These are phyloP conservation scores for Alternaria triticimaculans DNA, from an alignment of 2,329 filamentous ascomycete genomes.

Conservation along the genomic window DNA sequence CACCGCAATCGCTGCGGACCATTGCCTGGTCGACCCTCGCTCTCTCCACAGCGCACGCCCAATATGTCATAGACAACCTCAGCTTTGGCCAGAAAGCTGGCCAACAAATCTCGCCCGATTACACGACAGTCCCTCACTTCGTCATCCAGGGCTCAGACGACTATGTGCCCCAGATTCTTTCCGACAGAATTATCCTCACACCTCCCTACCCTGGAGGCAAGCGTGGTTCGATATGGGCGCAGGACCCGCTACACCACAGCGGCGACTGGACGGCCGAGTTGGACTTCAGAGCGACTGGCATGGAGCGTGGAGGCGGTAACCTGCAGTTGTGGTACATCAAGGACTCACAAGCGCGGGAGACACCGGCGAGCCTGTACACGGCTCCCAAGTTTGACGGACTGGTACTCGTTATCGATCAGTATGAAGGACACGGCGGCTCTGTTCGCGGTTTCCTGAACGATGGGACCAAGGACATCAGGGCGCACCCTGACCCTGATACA, in stretches of 20 bases:
- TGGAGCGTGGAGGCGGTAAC: slow-evolving; percentile 85
- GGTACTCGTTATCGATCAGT: slow-evolving; percentile 82
- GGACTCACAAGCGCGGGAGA: slow-evolving; percentile 69
- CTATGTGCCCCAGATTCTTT: slow-evolving; percentile 68
- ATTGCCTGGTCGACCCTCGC: slow-evolving; percentile 52
- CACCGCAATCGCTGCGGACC: slow-evolving; percentile 49
- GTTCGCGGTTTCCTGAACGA: slow-evolving; percentile 95
- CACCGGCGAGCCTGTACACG: slow-evolving; percentile 81
- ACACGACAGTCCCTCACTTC: slow-evolving; percentile 64
- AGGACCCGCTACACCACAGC: slow-evolving; percentile 64
- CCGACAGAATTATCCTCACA: slow-evolving; percentile 90
- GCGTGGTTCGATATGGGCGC: slow-evolving; percentile 82
- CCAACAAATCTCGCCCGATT: slow-evolving; percentile 70
- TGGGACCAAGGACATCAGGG: slow-evolving; percentile 78
- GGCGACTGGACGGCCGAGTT: slow-evolving; percentile 82
- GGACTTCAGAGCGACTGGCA: slow-evolving; percentile 85
- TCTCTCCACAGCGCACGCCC: slow-evolving; percentile 63
- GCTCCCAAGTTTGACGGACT: slow-evolving; percentile 88
- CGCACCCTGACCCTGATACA: slow-evolving; percentile 77
- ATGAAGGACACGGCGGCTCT: slow-evolving; percentile 78
- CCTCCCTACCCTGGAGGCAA: slow-evolving; percentile 86
- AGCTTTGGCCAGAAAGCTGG: slow-evolving; percentile 75
- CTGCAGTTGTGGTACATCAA: slow-evolving; percentile 91
- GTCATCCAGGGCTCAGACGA: slow-evolving; percentile 59
- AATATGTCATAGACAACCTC: slow-evolving; percentile 73